A percentile compares a stretch with the other conserved stretches of the same genome.
Conservation (phyloP, 768 basidiomycete genomes). For the Leccinum fibrillosum region DNA sequence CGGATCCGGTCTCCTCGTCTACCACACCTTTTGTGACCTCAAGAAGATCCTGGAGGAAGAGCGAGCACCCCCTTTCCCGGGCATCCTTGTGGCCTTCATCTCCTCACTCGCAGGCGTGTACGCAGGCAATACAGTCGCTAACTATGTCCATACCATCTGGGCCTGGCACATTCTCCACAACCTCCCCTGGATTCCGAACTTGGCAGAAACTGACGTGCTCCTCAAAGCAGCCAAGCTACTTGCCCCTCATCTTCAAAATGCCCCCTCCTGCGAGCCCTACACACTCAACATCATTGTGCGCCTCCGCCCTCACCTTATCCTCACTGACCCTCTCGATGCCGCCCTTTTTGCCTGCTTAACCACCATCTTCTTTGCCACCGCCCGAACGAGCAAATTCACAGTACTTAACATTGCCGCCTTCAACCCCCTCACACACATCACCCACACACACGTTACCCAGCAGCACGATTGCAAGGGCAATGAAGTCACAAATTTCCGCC, state of each 20-base stretch:
- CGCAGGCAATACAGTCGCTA: no score
- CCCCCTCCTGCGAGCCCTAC: background rate
- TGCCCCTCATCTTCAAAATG: background rate
- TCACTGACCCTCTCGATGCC: background rate
- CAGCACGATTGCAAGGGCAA: background rate
- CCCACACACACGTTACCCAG: background rate
- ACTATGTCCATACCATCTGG: no score
- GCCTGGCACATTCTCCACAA: background rate
- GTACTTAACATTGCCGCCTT: background rate
- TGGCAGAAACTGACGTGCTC: background rate
- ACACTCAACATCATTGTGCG: background rate
- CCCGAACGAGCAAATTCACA: background rate
- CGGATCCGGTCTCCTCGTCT: background rate
- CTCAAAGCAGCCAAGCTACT: background rate
- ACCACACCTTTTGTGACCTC: background rate
- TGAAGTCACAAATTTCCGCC: background rate
- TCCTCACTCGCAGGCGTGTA: no score
- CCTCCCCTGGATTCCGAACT: background rate
- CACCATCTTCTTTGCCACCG: background rate
- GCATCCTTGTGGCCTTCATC: no score
- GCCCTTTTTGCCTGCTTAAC: background rate
- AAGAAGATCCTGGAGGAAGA: background rate
- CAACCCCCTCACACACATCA: background rate
- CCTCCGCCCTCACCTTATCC: background rate
- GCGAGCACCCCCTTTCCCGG: no score